phyloP scores from a whole-genome alignment of 2,329 filamentous ascomycete species.

The Ceratocystis papillata region DNA sequence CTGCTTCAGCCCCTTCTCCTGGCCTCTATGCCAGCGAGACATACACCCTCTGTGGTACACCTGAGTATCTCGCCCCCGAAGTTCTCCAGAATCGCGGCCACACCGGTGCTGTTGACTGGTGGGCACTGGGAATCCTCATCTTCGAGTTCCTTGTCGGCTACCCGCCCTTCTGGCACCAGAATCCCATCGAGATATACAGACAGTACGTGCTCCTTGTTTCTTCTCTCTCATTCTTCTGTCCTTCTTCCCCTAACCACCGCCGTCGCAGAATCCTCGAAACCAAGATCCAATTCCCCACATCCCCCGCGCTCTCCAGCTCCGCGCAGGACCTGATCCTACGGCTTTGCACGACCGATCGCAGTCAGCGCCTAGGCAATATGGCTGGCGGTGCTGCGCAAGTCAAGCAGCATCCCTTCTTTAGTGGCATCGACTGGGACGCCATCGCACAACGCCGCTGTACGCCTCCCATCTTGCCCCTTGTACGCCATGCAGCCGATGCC shows the following conservation, averaged over 20 bases:
- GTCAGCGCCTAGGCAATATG: slow-evolving; percentile 66
- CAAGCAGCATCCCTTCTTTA: slow-evolving; percentile 67
- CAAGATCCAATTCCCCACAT: slow-evolving; percentile 60
- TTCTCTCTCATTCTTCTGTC: background rate
- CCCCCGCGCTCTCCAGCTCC: slow-evolving; percentile 52
- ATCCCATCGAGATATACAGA: slow-evolving; percentile 79
- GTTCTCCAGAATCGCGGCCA: slow-evolving; percentile 75
- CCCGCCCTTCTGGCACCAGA: slow-evolving; percentile 78
- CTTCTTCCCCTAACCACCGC: slow-evolving; percentile 20
- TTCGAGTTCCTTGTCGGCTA: slow-evolving; percentile 80
- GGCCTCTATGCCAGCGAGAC: slow-evolving; percentile 50
- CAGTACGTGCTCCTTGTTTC: slow-evolving; percentile 39
- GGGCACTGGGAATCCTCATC: slow-evolving; percentile 72
- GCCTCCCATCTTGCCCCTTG: slow-evolving; percentile 65
- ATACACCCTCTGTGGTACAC: slow-evolving; percentile 73
- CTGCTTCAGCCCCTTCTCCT: background rate
- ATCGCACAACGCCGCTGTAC: slow-evolving; percentile 52
- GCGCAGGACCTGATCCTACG: slow-evolving; percentile 65
- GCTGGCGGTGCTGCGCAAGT: slow-evolving; percentile 61
- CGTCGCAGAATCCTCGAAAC: slow-evolving; percentile 60
- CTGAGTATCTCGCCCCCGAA: slow-evolving; percentile 74
- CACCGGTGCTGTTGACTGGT: slow-evolving; percentile 72
- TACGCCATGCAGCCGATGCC: slow-evolving; percentile 61
- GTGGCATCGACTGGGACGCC: slow-evolving; percentile 61
- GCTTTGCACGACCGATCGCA: slow-evolving; percentile 69